Conservation (phyloP, 257 asterid species). For the Leptodermis oblonga region DNA sequence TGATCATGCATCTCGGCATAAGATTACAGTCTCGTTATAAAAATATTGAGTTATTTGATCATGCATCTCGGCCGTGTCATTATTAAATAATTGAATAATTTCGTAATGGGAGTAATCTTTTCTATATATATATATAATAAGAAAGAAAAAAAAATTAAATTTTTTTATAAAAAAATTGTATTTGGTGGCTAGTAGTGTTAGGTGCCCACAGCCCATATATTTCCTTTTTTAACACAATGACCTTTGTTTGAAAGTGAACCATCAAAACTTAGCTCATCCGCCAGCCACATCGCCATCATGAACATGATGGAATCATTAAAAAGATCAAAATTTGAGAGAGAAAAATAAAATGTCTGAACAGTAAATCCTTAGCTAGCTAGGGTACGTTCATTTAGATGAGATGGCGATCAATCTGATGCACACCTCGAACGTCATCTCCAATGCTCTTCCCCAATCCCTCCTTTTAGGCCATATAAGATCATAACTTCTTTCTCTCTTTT, state of each 20-base stretch:
- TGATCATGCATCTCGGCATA: too few species aligned
- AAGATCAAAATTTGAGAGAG: slow-evolving; percentile 2
- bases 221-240: not conserved
- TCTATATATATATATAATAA: too few species aligned
- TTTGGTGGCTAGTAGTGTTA: not conserved
- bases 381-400: too few species aligned
- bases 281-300: slow-evolving; percentile 44
- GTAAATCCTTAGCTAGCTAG: too few species aligned
- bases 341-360: too few species aligned
- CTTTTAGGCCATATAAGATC: slow-evolving; percentile 18
- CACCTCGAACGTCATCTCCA: slow-evolving; percentile 35
- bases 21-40: too few species aligned
- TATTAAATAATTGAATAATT: too few species aligned
- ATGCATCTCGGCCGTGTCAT: too few species aligned
- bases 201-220: slow-evolving; percentile 17
- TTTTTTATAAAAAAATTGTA: not conserved
- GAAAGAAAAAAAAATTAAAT: too few species aligned
- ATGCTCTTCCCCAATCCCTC: slow-evolving; percentile 4
- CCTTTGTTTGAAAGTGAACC: slow-evolving; percentile 32
- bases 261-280: slow-evolving; percentile 36
- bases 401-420: slow-evolving; percentile 33
- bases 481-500: not conserved
- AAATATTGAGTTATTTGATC: too few species aligned
- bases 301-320: slow-evolving; percentile 7
- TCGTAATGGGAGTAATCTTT: too few species aligned